Base-by-base conservation (phyloP, 352 stramenopile species). In the Pythium aphanidermatum region DNA sequence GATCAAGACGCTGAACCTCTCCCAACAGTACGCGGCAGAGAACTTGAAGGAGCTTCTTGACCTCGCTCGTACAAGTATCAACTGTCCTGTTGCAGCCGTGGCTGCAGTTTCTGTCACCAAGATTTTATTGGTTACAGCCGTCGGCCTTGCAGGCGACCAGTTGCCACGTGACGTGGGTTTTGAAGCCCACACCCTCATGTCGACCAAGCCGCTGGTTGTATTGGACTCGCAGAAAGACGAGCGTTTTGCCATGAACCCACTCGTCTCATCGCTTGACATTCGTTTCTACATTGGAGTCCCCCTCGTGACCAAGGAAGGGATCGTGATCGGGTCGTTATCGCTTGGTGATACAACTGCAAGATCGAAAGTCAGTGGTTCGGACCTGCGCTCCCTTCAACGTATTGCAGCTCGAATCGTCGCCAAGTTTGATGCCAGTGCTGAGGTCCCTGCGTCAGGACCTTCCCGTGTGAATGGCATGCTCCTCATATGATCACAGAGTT, bases 221-320 rank as follows among this genome's bases (percentile, higher is more conserved):
- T 63, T 91, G n/a, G 78, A 90, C 55, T 74, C 64, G 17, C 67
- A 75, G 14, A 68, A 70, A n/a, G 81, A 93, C 59, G 68, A 84
- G 39, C 76, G 78, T 16, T 89, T 88, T 43, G 70, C 67, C 20
- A 80, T 75, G 51, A 93, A 91, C 56, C 81, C 79, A 33, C 47
- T 93, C 19, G 78, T 85, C 20, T 63, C 70, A 16, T 68, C 74
- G 12, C 65, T 87, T 44, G 63, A 82, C 24, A 79, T 93, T 39
- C 77, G 80, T 26, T 87, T 91, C 53, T 90, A 89, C 61, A 65
- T 91, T 29, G 74, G 68, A 11, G 40, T 93, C 8, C 81, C 81
- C 14, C 63, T 93, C 35, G 58, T 82, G 42, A 69, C 73, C 13
- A 83, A 78, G 32, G 78, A 91, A 14, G 79, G 76, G 12, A 51